Percentiles rank a stretch among this genome's conserved stretches.
These are phyloP conservation scores for Candida loeiensis DNA, from an alignment of 805 yeast genomes.

Conservation along the genomic window DNA sequence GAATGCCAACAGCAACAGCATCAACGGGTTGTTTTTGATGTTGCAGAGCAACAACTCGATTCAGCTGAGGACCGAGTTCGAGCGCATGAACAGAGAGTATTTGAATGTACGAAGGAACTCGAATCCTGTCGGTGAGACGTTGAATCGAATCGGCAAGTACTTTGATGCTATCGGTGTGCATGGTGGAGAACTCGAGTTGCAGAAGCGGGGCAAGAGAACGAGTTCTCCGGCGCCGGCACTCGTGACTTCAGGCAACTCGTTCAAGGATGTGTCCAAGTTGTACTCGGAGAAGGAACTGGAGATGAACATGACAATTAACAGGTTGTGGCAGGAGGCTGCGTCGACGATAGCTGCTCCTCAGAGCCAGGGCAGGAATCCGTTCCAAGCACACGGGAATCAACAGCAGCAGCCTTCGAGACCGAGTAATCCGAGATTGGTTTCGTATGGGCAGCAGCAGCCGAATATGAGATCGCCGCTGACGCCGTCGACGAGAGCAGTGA, in stretches of 20 bases:
- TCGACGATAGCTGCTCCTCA: slow-evolving; percentile 14
- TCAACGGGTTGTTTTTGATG: slow-evolving; percentile 27
- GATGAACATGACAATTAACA: slow-evolving; percentile 21
- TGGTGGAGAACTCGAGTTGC: slow-evolving; percentile 19
- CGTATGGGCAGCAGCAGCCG: slow-evolving; percentile 16
- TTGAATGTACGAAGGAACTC: slow-evolving; percentile 62
- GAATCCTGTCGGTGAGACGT: slow-evolving; percentile 67
- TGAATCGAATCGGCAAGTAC: slow-evolving; percentile 45
- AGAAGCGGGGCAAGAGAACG: slow-evolving; percentile 17
- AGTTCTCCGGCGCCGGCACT: slow-evolving; percentile 3
- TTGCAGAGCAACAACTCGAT: slow-evolving; percentile 43
- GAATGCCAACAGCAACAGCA: slow-evolving; percentile 16
- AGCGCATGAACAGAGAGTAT: slow-evolving; percentile 71
- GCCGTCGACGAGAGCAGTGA: slow-evolving; percentile 36
- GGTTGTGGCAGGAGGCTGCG: slow-evolving; percentile 41
- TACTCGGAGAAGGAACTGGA: slow-evolving; percentile 33
- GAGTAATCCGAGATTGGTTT: slow-evolving; percentile 18
- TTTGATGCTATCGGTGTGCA: slow-evolving; percentile 8
- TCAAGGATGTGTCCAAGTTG: slow-evolving; percentile 31
- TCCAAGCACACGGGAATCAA: too few relatives aligned
- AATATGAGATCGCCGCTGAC: slow-evolving; percentile 19
- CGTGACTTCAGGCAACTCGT: slow-evolving; percentile 24
- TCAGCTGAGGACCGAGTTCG: slow-evolving; percentile 71
- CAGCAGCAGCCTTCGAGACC: slow-evolving; percentile 15
- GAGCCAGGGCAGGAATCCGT: slow-evolving; percentile 8